phyloP scores from a whole-genome alignment of 2,329 filamentous ascomycete species.

The Lachnellula subtilissima region DNA sequence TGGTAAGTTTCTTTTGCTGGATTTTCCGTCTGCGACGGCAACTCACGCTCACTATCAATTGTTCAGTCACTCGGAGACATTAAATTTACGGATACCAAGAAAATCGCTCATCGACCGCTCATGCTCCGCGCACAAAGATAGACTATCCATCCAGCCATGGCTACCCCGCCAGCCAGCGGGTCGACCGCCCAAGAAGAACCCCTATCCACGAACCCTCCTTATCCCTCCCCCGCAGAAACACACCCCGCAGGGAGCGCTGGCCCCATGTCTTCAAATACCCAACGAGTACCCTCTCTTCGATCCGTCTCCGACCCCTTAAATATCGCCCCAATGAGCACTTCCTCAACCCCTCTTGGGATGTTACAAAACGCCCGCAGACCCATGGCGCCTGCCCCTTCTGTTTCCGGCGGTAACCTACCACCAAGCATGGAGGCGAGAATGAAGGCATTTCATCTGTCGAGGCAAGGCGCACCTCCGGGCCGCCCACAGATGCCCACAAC shows the following conservation, averaged over 20 bases:
- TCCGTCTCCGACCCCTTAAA: constrained; percentile 54
- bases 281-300: constrained; percentile 55
- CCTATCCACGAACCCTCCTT: constrained; percentile 12
- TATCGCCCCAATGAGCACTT: constrained; percentile 60
- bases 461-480: constrained; percentile 51
- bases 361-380: constrained; percentile 62
- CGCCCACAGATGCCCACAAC: constrained; percentile 25
- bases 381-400: constrained; percentile 17
- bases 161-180: constrained; percentile 16
- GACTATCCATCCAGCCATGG: constrained; percentile 15
- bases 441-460: constrained; percentile 63
- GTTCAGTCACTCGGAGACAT: too few species aligned
- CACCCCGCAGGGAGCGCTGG: constrained; percentile 10
- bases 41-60: too few species aligned
- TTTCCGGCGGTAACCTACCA: constrained; percentile 46
- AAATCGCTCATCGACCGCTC: neutral
- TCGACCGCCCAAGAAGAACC: constrained; percentile 22
- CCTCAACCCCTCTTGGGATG: constrained; percentile 78
- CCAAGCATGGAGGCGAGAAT: constrained; percentile 65
- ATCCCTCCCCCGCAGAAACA: constrained; percentile 15
- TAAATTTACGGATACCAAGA: neutral
- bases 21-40: too few species aligned
- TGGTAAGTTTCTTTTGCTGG: too few species aligned
- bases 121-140: constrained; percentile 5
- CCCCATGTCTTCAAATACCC: constrained; percentile 30